A percentile compares a stretch with the other conserved stretches of the same genome.
Evolutionary conservation across 2,329 filamentous ascomycete genomes (phyloP).

Genomic region (Chrysoporthe austroafricana): DNA sequence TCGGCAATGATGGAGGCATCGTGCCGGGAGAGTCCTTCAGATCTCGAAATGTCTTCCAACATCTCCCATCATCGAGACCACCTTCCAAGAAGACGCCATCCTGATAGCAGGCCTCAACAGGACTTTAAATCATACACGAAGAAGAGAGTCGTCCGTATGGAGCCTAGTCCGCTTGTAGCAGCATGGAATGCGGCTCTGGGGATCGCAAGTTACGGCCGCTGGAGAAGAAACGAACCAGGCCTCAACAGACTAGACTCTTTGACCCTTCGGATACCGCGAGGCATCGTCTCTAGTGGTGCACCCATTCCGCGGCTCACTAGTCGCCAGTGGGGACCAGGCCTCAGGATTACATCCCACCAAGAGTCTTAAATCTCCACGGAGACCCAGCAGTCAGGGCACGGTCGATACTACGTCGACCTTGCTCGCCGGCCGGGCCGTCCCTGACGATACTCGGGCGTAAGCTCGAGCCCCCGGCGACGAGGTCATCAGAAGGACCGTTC

Average conservation of each 20-base stretch:
- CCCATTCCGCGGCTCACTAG: background rate
- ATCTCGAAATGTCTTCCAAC: background rate
- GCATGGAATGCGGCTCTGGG: too few relatives aligned
- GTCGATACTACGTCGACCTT: background rate
- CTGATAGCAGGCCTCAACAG: background rate
- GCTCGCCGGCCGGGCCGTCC: background rate
- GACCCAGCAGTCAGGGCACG: too few relatives aligned
- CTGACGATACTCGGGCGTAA: background rate
- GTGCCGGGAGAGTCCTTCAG: background rate
- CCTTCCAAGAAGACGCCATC: too few relatives aligned
- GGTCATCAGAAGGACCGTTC: background rate
- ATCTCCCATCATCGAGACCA: background rate
- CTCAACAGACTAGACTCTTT: background rate
- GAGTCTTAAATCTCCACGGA: too few relatives aligned
- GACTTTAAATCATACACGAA: background rate
- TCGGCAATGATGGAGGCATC: background rate
- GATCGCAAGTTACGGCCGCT: background rate
- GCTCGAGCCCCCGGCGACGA: background rate
- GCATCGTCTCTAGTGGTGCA: background rate
- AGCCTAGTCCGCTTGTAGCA: background rate
- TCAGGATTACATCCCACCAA: background rate
- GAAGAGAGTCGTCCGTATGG: background rate
- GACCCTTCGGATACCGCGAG: background rate
- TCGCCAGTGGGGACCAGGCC: background rate
- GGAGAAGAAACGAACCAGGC: background rate